Evolutionary conservation across 768 basidiomycete genomes (phyloP), one percentile per base, ranked within the genome.

Genomic region (Cyclocybe cylindracea): DNA sequence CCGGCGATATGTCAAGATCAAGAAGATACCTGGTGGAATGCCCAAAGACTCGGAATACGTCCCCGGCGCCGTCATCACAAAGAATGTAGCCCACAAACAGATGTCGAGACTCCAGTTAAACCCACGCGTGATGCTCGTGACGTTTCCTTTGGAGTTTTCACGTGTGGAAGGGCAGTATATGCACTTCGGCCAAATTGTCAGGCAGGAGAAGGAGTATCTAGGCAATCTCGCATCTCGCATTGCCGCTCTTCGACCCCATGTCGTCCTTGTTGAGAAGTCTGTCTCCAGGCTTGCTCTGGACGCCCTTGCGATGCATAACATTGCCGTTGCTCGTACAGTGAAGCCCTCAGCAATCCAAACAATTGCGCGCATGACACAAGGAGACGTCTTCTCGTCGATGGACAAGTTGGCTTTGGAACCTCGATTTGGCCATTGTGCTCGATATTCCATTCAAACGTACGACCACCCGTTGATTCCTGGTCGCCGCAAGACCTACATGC

Each of bases 31-130:
- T 0, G 97, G 97, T 18, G 97, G 97, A 4, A 76, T 82, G 35
- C 94, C 96, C 14, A 81, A 77, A 24, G 93, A 99, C 67, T 97
- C 94, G 4, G 97, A 99, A 73, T 98, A 94, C 65, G 92, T 99
- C 40, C 90, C 94, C 48, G 97, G 97, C 10, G 91, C 89, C 4
- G 94, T 98, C 50, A 97, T 98, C 62, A 95, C 96, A 13, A 98
- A 99, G 78, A 98, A 98, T 61, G 87, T 98, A 7, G 91, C 94
- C 2, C 95, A 98, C 69, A 98, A 98, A 70, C 83, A 85, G 57
- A 98, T 99, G 96, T 78, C 89, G 14, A 79, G 93, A 44, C 76
- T 77, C 16, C 82, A 93, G 56, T 78, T 80, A 42, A 93, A 94
- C 62, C 94, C 97, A 2, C 86, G 95, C 11, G 83, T 99, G 61